Base-by-base conservation (phyloP, 2,329 filamentous ascomycete genomes). In the Trichothecium roseum region DNA sequence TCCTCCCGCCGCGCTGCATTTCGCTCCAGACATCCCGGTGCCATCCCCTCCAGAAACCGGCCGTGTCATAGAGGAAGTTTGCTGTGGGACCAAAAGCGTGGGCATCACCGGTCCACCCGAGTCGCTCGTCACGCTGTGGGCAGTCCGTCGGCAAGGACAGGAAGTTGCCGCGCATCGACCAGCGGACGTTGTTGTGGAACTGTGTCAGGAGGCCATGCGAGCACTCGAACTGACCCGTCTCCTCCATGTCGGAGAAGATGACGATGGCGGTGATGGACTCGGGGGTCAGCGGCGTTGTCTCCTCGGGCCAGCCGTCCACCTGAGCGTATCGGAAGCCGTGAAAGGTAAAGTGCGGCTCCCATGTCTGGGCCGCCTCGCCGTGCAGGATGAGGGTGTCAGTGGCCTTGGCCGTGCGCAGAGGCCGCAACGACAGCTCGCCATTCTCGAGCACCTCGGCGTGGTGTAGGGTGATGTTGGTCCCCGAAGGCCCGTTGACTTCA, bases 121-220 rank as follows among this genome's bases (percentile, higher is more conserved):
- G 49, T 0, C 69, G 58, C 49, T 74, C 69, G 36, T 75, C 69
- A 2, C 69, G 57, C 41, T 74, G 68, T 0, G 70, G 70, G 42
- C 69, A 74, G 43, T 78, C 74, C 0, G 72, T 77, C 0, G 72
- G 72, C 1, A 77, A 51, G 0, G 61, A 64, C 3, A 77, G 43
- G 43, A 78, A 77, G 42, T 78, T 78, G 1, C 71, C 71, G 18
- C 63, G 61, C 64, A 75, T 74, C 5, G 63, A 64, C 73, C 73
- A 77, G 20, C 56, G 46, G 1, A 69, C 60, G 36, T 78, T 78
- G 1, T 59, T 36, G 41, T 77, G 66, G 4, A 79, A 60, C 31
- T 66, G 54, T 42, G 75, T 78, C 18, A 78, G 42, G 4, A 65
- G 50, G 1, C 44, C 32, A 32, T 78, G 50, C 0, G 72, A 78